Evolutionary conservation across 192 early-diverging fungal species (phyloP), one percentile per base, ranked within the genome.

Genomic region (Allomyces macrogynus): DNA sequence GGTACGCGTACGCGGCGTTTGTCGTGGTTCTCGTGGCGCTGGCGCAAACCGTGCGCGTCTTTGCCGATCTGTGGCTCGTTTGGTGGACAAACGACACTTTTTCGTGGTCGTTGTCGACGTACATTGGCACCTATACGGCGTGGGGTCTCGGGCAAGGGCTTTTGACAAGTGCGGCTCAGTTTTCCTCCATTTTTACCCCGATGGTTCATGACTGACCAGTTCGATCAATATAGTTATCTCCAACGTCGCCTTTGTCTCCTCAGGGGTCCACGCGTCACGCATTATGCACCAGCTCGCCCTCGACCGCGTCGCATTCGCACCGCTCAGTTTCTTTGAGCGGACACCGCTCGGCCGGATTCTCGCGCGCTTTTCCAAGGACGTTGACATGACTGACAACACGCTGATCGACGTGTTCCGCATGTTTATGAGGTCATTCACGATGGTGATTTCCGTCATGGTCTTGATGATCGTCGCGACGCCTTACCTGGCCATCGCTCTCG

Each of bases 261-360:
- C 75, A 23, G 84, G 82, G 64, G 77, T 78, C 5, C 61, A 70
- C 10, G 86, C 89, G 27, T 81, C 85, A 5, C 73, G 77, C 57
- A 72, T 66, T 2, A 71, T 92, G 9, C 92, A 94, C 75, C 73
- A 81, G 16, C 76, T 72, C 24, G 81, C 90, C 42, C 71, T 91
- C 32, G 49, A 67, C 20, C 75, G 82, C 43, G 78, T 93, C 26
- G 63, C 91, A 65, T 70, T 83, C 10, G 84, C 89, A 1, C 89
- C 89, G 9, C 78, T 85, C 61, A 73, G 73, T 2, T 93, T 96
- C 73, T 91, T 84, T 71, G 82, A 84, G 67, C 77, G 82, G 11
- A 89, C 87, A 0, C 87, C 87, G 9, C 64, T 87, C 10, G 87
- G 87, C 23, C 78, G 85, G n/a, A 85, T 90, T 67, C 82, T 90